Base-by-base conservation (phyloP, 2,329 filamentous ascomycete species). In the Neoascochyta sp. region DNA sequence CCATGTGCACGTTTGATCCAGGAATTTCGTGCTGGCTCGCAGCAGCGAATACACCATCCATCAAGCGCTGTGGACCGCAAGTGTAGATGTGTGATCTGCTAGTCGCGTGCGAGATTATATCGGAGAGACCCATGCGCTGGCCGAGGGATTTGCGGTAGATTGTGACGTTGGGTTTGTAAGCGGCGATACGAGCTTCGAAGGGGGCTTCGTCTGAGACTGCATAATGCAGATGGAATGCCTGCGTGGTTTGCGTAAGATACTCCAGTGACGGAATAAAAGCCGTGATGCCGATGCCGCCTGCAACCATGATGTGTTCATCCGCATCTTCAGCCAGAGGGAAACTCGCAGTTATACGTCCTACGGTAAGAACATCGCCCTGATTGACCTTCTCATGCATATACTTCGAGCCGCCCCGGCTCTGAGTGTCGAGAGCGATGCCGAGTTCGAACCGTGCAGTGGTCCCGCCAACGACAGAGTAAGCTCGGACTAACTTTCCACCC, bases 201-300 rank as follows among this genome's bases (percentile, higher is more conserved):
- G 78, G 73, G 0, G 78, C 52, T 6, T 81, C 76, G 0, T 66
- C 63, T 0, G 52, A 49, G 1, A 81, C 71, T 0, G 73, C 77
- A 38, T 78, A 81, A 57, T 83, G 78, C 22, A 83, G 55, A 13
- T 66, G 63, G 20, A 68, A 70, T 33, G 70, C 68, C 52, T 57
- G 39, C n/a, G 43, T 39, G 2, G 41, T 32, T 3, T 25, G 19
- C 5, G 52, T 30, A 9, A 64, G 52, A 9, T 52, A 39, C 27
- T 71, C 58, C 3, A 76, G 49, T 14, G 77, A 61, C 1, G 64
- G 47, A 7, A 83, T 48, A 41, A 83, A 83, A 0, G 80, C 80
- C 2, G 80, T 83, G 39, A 83, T 73, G 1, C 80, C 80, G 16
- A 83, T 76, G 0, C 80, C 80, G 7, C 75, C 80, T 0, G 70